A percentile compares a stretch with the other conserved stretches of the same genome.
These are phyloP conservation scores for Cytospora piceicola DNA, from an alignment of 2,329 filamentous ascomycete genomes.

Conservation along the genomic window DNA sequence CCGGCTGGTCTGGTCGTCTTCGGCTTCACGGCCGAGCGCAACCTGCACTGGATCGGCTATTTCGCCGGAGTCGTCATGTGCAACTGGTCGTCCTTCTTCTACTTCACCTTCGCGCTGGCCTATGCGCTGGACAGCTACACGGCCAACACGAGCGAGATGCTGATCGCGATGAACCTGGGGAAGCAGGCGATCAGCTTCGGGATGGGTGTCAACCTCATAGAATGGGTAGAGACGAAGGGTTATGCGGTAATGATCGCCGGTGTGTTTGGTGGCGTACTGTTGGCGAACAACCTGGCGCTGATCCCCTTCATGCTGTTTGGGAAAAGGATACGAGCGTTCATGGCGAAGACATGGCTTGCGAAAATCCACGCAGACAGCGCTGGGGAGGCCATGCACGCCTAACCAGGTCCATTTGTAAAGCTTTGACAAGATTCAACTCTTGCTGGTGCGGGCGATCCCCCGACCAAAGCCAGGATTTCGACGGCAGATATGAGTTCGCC, in stretches of 20 bases:
- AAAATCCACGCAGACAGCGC: slow-evolving; percentile 33
- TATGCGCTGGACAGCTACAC: slow-evolving; percentile 65
- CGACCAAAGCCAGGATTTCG: background rate
- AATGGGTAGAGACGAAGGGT: slow-evolving; percentile 54
- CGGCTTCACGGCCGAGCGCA: slow-evolving; percentile 42
- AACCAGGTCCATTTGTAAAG: background rate
- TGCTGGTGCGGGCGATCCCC: background rate
- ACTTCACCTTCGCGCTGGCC: slow-evolving; percentile 61
- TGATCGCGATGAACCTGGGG: slow-evolving; percentile 62
- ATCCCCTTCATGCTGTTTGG: slow-evolving; percentile 55
- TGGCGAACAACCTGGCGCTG: slow-evolving; percentile 53
- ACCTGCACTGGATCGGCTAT: slow-evolving; percentile 52
- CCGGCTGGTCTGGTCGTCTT: slow-evolving; percentile 50
- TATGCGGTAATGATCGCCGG: slow-evolving; percentile 57
- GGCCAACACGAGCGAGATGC: slow-evolving; percentile 64
- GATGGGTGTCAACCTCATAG: slow-evolving; percentile 53
- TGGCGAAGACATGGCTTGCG: slow-evolving; percentile 52
- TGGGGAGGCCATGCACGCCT: slow-evolving; percentile 23
- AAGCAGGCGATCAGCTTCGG: slow-evolving; percentile 61
- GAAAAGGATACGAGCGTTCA: slow-evolving; percentile 52
- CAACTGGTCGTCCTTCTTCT: slow-evolving; percentile 57
- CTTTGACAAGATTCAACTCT: background rate
- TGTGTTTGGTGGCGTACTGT: slow-evolving; percentile 52
- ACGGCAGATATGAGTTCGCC: background rate
- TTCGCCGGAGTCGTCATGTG: slow-evolving; percentile 54